phyloP scores from a whole-genome alignment of 1,139 yeast genomes.

The Yamadazyma trypodendri region DNA sequence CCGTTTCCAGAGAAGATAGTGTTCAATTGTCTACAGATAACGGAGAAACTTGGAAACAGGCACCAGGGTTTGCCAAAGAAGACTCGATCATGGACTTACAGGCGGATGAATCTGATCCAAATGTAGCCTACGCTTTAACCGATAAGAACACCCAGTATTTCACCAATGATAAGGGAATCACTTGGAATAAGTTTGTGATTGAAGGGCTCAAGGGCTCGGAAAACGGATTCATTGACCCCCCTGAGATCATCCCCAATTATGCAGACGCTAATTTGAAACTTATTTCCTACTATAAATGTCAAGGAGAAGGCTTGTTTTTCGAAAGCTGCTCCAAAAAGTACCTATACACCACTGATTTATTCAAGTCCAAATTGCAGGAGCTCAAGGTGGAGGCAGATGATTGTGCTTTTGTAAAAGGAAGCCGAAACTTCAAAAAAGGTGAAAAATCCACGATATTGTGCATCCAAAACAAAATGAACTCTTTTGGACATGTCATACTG shows the following conservation, averaged over 20 bases:
- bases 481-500: conserved; percentile 43
- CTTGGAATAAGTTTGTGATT: conserved; percentile 51
- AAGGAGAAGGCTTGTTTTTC: conserved; percentile 19
- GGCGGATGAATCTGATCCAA: conserved; percentile 45
- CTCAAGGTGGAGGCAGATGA: conserved; percentile 30
- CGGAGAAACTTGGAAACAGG: conserved; percentile 53
- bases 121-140: conserved; percentile 56
- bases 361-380: conserved; percentile 32
- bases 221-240: conserved; percentile 14
- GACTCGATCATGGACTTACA: conserved; percentile 22
- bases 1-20: conserved; percentile 32
- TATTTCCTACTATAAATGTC: conserved; percentile 39
- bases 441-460: conserved; percentile 51
- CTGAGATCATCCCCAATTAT: conserved; percentile 35
- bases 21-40: conserved; percentile 53
- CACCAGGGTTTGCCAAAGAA: conserved; percentile 28
- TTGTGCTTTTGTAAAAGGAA: conserved; percentile 57
- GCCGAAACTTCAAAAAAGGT: conserved; percentile 36
- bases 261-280: conserved; percentile 40
- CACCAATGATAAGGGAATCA: conserved; percentile 56
- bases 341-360: conserved; percentile 55
- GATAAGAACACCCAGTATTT: conserved; percentile 39
- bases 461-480: conserved; percentile 38
- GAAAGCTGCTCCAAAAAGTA: conserved; percentile 34
- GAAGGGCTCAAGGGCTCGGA: conserved; percentile 11